Evolutionary conservation across 768 basidiomycete species (phyloP), one percentile per base, ranked within the genome.

Genomic region (Sistotremastrum niveocremeum): DNA sequence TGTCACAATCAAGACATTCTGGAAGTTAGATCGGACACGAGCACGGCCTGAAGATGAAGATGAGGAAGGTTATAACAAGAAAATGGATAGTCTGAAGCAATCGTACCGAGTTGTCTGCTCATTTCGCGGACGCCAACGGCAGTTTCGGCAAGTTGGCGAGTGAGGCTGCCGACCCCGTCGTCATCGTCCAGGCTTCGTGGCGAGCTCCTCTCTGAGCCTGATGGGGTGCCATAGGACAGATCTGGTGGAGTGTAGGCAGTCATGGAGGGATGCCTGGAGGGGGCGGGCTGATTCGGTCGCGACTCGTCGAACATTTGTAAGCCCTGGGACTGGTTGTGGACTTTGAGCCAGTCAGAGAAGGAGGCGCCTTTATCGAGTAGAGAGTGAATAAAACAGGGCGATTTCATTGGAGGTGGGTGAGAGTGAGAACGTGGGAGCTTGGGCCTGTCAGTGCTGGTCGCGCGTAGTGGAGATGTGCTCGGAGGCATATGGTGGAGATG

Each of bases 91-190:
- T 45, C 35, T 45, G 38, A 41, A 51, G 34, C 31, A 66, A 73
- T 57, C 64, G 44, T 54, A 89, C 94, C 95, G 11, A 99, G 80
- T 62, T 94, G 88, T 63, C 94, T 94, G 76, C 90, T 94, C 90
- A 97, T 93, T 65, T 99, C 95, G 41, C 95, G 75, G 7, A 99
- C 95, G 36, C 90, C 85, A 8, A 90, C 87, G 11, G 95, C 95
- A 12, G 95, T 99, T 66, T 94, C 94, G 6, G 94, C 95, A 9
- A 99, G 72, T 54, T 91, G 88, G 58, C 76, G 82, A 5, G 95
- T 98, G 56, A 98, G 63, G 59, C 81, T 93, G 38, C 76, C 74
- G 1, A 73, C 75, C 50, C 76, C 78, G 39, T 79, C 81, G 28
- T 85, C 80, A 31, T 82, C 79, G 41, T 72, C 74, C 39, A 52